Base-by-base conservation (phyloP, 225 moss, liverwort and hornwort genomes). In the Asterella californica region DNA sequence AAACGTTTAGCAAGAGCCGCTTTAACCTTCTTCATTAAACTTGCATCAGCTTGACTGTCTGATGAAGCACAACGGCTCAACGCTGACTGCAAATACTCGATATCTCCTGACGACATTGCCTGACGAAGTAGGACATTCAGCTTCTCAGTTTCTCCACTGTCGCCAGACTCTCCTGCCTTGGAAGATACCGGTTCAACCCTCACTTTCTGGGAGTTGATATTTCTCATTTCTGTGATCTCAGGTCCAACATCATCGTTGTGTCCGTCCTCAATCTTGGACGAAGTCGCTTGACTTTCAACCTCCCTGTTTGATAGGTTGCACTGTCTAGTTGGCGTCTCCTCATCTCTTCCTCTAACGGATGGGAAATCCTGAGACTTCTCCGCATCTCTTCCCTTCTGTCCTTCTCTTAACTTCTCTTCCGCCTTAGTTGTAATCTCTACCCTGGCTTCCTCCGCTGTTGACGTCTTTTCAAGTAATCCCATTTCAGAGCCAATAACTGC, bases 21-120 rank as follows among this genome's bases (percentile, higher is more conserved):
- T 77, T 77, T 77, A 22, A 77, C 77, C 64, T 61, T 77, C 37
- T 77, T 77, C 77, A 77, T 36, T 34, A 77, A 48, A 63, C 62
- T 61, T 48, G 38, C 77, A 77, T 77, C 77, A 61, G 64, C 77
- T 65, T 32, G n/a, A 38, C 62, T 17, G 42, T 61, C 62, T 55
- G 64, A 61, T 61, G 52, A 59, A 46, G 61, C 61, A 61, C 77
- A 77, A 77, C 57, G 15, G 61, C 36, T 29, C 45, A 77, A 48
- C 15, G 77, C 77, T 61, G 77, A 59, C 47, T 77, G 77, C 55
- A 77, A 24, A n/a, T 77, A 62, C 17, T 77, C 62, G 38, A 77
- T 32, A 61, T 77, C 77, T 19, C 77, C 77, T 24, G 77, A 77
- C 27, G 62, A 77, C 77, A 77, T 77, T 47, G 77, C 61, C 61